These are phyloP conservation scores for Fennellomyces sp. DNA, from an alignment of 371 early-diverging fungal species.

Conservation along the genomic window DNA sequence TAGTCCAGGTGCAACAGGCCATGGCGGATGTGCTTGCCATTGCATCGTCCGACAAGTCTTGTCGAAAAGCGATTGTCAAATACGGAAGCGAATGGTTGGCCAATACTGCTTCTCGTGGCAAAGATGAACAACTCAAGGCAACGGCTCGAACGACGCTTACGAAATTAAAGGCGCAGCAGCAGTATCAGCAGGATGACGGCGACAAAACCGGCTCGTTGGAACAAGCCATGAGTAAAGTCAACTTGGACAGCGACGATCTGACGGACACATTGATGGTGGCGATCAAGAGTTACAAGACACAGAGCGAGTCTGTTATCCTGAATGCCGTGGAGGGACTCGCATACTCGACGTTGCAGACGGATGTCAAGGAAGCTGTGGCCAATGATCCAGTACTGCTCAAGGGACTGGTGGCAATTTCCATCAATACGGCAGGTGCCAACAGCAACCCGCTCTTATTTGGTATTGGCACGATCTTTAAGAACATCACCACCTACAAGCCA, in stretches of 20 bases:
- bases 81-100: conserved; percentile 60
- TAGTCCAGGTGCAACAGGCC: conserved; percentile 25
- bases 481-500: conserved; percentile 72
- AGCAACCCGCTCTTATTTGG: conserved; percentile 63
- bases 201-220: conserved; percentile 14
- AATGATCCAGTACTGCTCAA: conserved; percentile 60
- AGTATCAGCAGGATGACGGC: conserved; percentile 26
- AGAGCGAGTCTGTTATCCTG: conserved; percentile 29
- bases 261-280: conserved; percentile 31
- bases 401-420: conserved; percentile 52
- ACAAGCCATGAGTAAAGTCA: conserved; percentile 36
- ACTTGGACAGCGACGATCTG: conserved; percentile 31
- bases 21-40: conserved; percentile 17
- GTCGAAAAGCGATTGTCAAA: conserved; percentile 36
- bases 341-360: conserved; percentile 65
- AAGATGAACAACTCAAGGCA: conserved; percentile 50
- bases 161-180: conserved; percentile 13
- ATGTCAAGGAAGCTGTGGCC: conserved; percentile 64
- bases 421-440: conserved; percentile 43
- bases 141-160: background rate
- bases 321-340: conserved; percentile 76
- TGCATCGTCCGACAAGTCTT: conserved; percentile 1
- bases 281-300: conserved; percentile 35
- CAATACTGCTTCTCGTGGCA: conserved; percentile 45
- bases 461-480: conserved; percentile 67